A percentile compares a stretch with the other conserved stretches of the same genome.
phyloP scores from a whole-genome alignment of 768 basidiomycete species.

The Crassisporium funariophilum region DNA sequence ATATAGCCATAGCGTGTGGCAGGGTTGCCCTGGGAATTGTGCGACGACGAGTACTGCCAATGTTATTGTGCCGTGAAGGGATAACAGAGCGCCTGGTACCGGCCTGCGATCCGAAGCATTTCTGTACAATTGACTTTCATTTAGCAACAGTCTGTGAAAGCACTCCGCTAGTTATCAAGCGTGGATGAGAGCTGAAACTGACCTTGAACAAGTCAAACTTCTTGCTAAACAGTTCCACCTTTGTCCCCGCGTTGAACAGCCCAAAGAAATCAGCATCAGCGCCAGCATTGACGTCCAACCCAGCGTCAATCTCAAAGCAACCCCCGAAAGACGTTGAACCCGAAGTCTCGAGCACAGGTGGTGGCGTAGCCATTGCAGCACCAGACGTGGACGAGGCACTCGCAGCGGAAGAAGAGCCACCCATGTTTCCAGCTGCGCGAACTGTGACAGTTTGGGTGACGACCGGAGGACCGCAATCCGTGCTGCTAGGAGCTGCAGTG shows the following conservation, averaged over 20 bases:
- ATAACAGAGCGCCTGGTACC: no score
- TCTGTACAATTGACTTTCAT: no score
- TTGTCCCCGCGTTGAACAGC: conserved; percentile 27
- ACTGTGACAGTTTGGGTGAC: background rate
- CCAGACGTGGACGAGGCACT: background rate
- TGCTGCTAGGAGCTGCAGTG: no score
- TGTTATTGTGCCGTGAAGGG: no score
- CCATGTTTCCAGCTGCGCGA: background rate
- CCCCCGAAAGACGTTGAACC: conserved; percentile 29
- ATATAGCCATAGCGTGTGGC: no score
- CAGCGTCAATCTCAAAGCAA: conserved; percentile 35
- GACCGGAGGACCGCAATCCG: background rate
- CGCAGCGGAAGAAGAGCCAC: no score
- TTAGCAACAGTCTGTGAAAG: no score
- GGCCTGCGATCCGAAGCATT: no score
- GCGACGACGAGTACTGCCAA: no score
- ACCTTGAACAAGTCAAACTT: conserved; percentile 37
- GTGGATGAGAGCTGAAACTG: no score
- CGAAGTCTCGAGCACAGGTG: background rate
- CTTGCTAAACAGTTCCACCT: conserved; percentile 31
- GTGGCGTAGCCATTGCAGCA: background rate
- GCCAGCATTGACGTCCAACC: conserved; percentile 32
- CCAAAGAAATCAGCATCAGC: conserved; percentile 32
- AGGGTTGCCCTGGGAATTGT: no score
- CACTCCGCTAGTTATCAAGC: no score